Percentiles rank a stretch among this genome's conserved stretches.
Evolutionary conservation across 1,139 yeast genomes (phyloP).

Genomic region (Wickerhamiella infanticola): DNA sequence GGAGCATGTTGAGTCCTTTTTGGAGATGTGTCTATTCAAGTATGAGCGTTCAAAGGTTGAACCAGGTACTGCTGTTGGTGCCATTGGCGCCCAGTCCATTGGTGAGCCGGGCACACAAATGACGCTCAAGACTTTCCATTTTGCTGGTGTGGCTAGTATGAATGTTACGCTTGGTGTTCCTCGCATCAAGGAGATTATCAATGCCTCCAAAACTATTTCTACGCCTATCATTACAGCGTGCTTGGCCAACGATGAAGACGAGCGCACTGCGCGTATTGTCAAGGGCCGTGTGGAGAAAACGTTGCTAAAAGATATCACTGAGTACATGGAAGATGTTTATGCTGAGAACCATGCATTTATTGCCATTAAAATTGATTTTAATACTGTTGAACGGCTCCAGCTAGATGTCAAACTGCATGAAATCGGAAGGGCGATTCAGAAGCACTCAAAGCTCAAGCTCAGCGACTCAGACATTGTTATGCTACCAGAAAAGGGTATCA

Average conservation of each 20-base stretch:
- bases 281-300: conserved; percentile 97
- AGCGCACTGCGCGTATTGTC: conserved; percentile 95
- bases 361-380: conserved; percentile 66
- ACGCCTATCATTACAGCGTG: conserved; percentile 96
- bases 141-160: conserved; percentile 99
- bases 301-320: conserved; percentile 68
- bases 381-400: conserved; percentile 78
- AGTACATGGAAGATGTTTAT: conserved; percentile 85
- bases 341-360: conserved; percentile 64
- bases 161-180: conserved; percentile 98
- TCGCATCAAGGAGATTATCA: conserved; percentile 95
- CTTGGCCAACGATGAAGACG: conserved; percentile 83
- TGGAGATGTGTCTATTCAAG: conserved; percentile 64
- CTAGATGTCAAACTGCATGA: conserved; percentile 76
- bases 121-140: conserved; percentile 97
- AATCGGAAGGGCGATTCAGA: conserved; percentile 66
- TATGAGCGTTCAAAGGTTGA: conserved; percentile 87
- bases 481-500: conserved; percentile 41
- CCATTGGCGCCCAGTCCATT: conserved; percentile 96
- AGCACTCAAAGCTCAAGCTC: conserved; percentile 83
- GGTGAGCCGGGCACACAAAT: conserved; percentile 99
- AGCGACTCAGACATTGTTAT: conserved; percentile 56
- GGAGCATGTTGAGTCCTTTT: conserved; percentile 45
- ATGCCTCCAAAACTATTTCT: conserved; percentile 87
- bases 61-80: conserved; percentile 99